A percentile compares a stretch with the other conserved stretches of the same genome.
Evolutionary conservation across 208 protist species (phyloP).

Genomic region (Trichomonas tenax): DNA sequence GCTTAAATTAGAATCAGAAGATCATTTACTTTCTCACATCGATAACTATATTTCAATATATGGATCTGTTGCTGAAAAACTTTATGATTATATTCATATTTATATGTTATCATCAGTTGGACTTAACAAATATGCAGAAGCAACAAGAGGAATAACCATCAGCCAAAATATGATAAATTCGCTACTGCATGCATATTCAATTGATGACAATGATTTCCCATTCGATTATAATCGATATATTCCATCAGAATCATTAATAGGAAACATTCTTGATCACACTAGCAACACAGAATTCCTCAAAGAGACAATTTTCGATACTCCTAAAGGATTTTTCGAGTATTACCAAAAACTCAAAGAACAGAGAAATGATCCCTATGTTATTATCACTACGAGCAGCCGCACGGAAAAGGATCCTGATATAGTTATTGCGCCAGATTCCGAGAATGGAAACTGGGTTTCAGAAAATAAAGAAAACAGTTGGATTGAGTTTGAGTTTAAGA

Average conservation of each 20-base stretch:
- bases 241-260: background rate
- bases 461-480: background rate
- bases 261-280: background rate
- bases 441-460: background rate
- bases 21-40: background rate
- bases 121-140: background rate
- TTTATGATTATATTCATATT: background rate
- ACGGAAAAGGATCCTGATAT: background rate
- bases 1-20: background rate
- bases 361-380: background rate
- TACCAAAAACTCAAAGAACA: background rate
- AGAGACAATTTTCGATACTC: background rate
- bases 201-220: background rate
- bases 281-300: background rate
- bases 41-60: background rate
- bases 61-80: background rate
- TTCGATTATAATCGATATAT: background rate
- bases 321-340: background rate
- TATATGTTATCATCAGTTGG: background rate
- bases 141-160: background rate
- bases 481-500: background rate
- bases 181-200: background rate
- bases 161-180: background rate
- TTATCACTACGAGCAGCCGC: background rate
- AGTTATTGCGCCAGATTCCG: background rate